These are phyloP conservation scores for Ceriops decandra DNA, from an alignment of 345 rosid genomes.

Conservation along the genomic window DNA sequence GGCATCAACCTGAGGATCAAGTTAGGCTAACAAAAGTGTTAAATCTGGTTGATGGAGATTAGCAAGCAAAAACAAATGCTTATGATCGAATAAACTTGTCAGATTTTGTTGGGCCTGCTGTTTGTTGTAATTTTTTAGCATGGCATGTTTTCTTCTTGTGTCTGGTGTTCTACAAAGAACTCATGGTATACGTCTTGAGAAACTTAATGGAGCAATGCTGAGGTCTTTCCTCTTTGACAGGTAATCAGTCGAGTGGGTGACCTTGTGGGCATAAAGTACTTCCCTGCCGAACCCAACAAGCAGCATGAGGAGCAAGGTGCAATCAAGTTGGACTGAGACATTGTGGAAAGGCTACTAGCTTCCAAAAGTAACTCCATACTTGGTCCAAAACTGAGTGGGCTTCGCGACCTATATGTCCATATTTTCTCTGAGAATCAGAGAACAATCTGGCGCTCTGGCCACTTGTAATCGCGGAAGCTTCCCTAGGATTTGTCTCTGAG, in stretches of 20 bases:
- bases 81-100: not conserved
- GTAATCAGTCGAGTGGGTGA: conserved; percentile 77
- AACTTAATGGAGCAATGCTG: not conserved
- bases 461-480: not conserved
- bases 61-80: no score
- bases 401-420: not conserved
- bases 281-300: conserved; percentile 69
- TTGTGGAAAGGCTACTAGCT: not conserved
- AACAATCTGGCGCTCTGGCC: not conserved
- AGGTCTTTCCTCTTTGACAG: conserved; percentile 28
- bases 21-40: not conserved
- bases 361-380: not conserved
- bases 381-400: not conserved
- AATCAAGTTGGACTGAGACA: conserved; percentile 17
- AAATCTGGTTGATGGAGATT: no score
- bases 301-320: conserved; percentile 25
- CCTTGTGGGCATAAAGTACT: conserved; percentile 74
- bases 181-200: not conserved
- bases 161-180: not conserved
- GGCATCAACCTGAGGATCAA: not conserved
- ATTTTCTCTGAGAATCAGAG: not conserved
- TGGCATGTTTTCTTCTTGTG: not conserved
- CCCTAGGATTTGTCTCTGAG: not conserved
- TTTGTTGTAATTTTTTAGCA: not conserved
- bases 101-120: not conserved